Evolutionary conservation across 768 basidiomycete species (phyloP).

Genomic region (Hortiboletus flavorubellus): DNA sequence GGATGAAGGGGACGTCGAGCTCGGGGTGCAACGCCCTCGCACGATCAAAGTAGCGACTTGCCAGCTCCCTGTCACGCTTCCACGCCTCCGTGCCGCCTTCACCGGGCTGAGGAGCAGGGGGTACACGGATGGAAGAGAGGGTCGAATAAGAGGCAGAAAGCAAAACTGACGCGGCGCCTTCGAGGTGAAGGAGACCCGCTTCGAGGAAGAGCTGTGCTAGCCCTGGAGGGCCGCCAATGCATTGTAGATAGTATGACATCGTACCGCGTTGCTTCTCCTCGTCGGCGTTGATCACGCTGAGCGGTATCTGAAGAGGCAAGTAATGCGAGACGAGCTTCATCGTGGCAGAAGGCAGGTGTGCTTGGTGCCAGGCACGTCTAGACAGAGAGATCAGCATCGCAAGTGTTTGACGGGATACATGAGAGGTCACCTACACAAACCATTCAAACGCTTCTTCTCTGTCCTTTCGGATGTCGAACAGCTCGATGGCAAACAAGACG

Average conservation of each 20-base stretch:
- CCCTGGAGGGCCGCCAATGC: conserved; percentile 62
- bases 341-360: conserved; percentile 69
- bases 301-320: conserved; percentile 52
- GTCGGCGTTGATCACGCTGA: conserved; percentile 31
- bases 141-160: conserved; percentile 73
- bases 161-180: conserved; percentile 70
- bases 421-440: conserved; percentile 54
- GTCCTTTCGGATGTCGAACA: conserved; percentile 71
- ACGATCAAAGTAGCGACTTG: conserved; percentile 68
- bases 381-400: background rate
- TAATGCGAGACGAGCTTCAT: conserved; percentile 77
- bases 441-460: conserved; percentile 79
- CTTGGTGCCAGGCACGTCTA: conserved; percentile 82
- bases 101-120: conserved; percentile 45
- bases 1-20: conserved; percentile 68
- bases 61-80: conserved; percentile 70
- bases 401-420: background rate
- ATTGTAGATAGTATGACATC: conserved; percentile 57
- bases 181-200: conserved; percentile 76
- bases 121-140: conserved; percentile 73
- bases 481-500: conserved; percentile 64
- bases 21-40: conserved; percentile 57
- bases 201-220: conserved; percentile 76
- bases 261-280: conserved; percentile 50
- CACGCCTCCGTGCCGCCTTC: conserved; percentile 68